phyloP scores from a whole-genome alignment of 2,329 filamentous ascomycete genomes.

The Venturia asperata region DNA sequence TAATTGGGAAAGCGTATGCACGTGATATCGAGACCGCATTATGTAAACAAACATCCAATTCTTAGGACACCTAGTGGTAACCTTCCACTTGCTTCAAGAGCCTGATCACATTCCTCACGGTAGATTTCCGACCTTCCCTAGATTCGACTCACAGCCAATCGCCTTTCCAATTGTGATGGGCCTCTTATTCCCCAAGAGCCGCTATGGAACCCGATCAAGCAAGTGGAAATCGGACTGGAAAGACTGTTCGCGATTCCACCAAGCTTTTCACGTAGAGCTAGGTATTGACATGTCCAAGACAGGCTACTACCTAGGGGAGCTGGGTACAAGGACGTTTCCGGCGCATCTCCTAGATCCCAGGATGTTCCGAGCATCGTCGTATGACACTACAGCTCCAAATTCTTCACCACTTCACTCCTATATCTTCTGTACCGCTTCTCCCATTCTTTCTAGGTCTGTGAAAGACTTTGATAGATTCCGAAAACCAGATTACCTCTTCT shows the following conservation, averaged over 20 bases:
- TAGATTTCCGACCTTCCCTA: constrained; percentile 23
- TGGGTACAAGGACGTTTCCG: too few species aligned
- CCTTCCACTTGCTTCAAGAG: constrained; percentile 16
- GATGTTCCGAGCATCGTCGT: too few species aligned
- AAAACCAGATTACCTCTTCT: too few species aligned
- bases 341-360: too few species aligned
- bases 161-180: constrained; percentile 25
- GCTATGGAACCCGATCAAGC: constrained; percentile 19
- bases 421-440: too few species aligned
- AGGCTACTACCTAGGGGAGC: too few species aligned
- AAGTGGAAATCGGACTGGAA: constrained; percentile 21
- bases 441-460: too few species aligned
- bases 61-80: too few species aligned
- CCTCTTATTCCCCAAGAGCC: constrained; percentile 20
- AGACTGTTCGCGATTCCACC: constrained; percentile 20
- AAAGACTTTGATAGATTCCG: too few species aligned
- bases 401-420: too few species aligned
- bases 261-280: constrained; percentile 22
- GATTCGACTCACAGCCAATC: constrained; percentile 25
- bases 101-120: constrained; percentile 23
- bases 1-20: not conserved
- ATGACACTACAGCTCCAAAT: too few species aligned
- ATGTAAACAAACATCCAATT: not conserved
- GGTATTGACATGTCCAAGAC: not conserved
- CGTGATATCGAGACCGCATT: not conserved